These are phyloP conservation scores for Tricholoma bakamatsutake DNA, from an alignment of 768 basidiomycete species.

Conservation along the genomic window DNA sequence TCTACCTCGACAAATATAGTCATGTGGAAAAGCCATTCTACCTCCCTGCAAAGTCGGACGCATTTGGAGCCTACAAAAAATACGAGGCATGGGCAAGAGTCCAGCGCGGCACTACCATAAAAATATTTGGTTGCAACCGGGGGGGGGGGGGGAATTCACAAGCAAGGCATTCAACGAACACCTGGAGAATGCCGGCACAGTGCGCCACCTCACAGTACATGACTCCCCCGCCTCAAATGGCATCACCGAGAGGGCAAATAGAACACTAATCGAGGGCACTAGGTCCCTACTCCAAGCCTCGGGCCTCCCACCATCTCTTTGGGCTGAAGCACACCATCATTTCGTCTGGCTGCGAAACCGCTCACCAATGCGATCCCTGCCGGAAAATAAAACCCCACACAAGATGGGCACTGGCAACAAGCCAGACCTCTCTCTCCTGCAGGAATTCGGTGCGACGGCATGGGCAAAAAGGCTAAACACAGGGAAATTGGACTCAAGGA, in stretches of 20 bases:
- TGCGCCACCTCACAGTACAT: not conserved
- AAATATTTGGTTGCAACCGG: not conserved
- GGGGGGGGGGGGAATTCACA: not conserved
- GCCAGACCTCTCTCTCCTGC: not conserved
- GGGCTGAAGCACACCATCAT: slow-evolving; percentile 6
- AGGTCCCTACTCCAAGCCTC: slow-evolving; percentile 2
- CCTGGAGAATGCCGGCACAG: not conserved
- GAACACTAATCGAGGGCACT: not conserved
- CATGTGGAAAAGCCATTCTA: not conserved
- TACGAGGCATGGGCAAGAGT: not conserved
- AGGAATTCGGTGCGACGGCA: not conserved
- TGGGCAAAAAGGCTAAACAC: not conserved
- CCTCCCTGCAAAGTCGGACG: not conserved
- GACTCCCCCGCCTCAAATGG: slow-evolving; percentile 1
- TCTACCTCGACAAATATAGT: slow-evolving; percentile 7
- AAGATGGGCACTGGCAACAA: slow-evolving; percentile 1
- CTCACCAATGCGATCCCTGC: not conserved
- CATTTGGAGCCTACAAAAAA: not conserved
- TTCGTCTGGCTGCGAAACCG: slow-evolving; percentile 2
- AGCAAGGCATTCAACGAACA: not conserved
- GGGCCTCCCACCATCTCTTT: slow-evolving; percentile 3
- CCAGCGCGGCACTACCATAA: not conserved
- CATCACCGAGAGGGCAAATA: slow-evolving; percentile 1
- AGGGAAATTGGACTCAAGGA: slow-evolving; percentile 4
- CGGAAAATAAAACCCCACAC: slow-evolving; percentile 3